Percentiles rank a stretch among this genome's conserved stretches.
phyloP scores from a whole-genome alignment of 805 yeast species.

The Metschnikowia colocasiae region DNA sequence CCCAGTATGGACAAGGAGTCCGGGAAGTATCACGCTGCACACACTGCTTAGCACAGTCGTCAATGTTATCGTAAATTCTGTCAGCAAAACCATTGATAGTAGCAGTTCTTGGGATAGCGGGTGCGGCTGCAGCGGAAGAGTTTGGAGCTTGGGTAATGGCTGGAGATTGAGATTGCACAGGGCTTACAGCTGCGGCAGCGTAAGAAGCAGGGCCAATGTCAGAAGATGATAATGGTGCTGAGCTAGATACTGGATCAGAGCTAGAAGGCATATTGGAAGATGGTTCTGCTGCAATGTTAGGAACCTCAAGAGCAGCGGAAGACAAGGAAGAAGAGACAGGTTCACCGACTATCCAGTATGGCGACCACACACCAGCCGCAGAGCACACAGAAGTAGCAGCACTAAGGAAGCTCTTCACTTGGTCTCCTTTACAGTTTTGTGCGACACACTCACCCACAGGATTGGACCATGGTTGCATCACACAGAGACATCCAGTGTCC shows the following conservation, averaged over 20 bases:
- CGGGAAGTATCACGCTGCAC: conserved; percentile 7
- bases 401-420: conserved; percentile 26
- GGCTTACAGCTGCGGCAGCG: conserved; percentile 1
- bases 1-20: conserved; percentile 17
- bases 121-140: not conserved
- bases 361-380: conserved; percentile 31
- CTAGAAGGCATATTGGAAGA: conserved; percentile 1
- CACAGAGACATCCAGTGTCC: conserved; percentile 45
- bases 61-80: conserved; percentile 9
- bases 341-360: conserved; percentile 28
- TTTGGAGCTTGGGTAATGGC: conserved; percentile 6
- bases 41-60: conserved; percentile 14
- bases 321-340: conserved; percentile 21
- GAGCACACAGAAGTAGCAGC: conserved; percentile 31
- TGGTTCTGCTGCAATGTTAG: not conserved
- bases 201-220: not conserved
- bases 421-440: conserved; percentile 22
- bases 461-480: conserved; percentile 32
- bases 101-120: conserved; percentile 9
- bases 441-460: conserved; percentile 31
- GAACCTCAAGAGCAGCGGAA: conserved; percentile 20
- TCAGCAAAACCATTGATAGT: conserved; percentile 16
- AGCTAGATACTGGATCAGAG: not conserved
- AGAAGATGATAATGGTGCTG: not conserved
- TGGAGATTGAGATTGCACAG: conserved; percentile 6